Evolutionary conservation across 2,329 filamentous ascomycete species (phyloP), one percentile per base, ranked within the genome.

Genomic region (Fusarium incarnatum): DNA sequence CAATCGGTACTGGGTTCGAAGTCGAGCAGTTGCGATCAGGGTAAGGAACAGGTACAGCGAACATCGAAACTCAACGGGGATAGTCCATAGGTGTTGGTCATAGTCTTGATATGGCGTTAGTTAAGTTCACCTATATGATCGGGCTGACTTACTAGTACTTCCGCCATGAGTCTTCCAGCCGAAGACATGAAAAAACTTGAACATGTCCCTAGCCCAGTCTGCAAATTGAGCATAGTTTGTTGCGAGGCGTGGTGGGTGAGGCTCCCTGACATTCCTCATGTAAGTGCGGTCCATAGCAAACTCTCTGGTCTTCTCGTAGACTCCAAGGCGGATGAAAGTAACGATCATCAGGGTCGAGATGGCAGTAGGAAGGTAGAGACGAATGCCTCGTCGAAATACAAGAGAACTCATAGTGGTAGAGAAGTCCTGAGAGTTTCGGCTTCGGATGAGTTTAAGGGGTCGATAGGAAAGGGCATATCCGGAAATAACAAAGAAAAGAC

Each of bases 11-110:
- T 61, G 60, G 13, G 79, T 81, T 40, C 81, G 81, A 32, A 88
- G 74, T 27, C 84, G 80, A 8, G 84, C 84, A 12, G 85, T 82
- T 22, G 82, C 87, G 6, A 88, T 63, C 23, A 88, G 77, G 15
- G 82, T 80, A 10, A 89, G 77, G 75, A 89, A 89, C 12, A 89
- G 81, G 61, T 86, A 81, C 75, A 90, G 83, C 4, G 86, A 88
- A 75, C 84, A 86, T 63, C 85, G 82, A 72, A 87, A 88, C 75
- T 90, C 88, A 48, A 88, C 83, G 5, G 88, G 87, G 45, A 90
- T 89, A 8, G 88, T 89, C 88, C 88, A 90, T 25, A 89, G 77
- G 66, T 90, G 88, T 27, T 86, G 82, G 71, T 89, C 86, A 71
- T 88, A 87, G 23, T 77, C 81, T 76, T 55, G 10, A 30, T 27